A percentile compares a stretch with the other conserved stretches of the same genome.
These are phyloP conservation scores for Lyophyllum semitale DNA, from an alignment of 768 basidiomycete genomes.

Conservation along the genomic window DNA sequence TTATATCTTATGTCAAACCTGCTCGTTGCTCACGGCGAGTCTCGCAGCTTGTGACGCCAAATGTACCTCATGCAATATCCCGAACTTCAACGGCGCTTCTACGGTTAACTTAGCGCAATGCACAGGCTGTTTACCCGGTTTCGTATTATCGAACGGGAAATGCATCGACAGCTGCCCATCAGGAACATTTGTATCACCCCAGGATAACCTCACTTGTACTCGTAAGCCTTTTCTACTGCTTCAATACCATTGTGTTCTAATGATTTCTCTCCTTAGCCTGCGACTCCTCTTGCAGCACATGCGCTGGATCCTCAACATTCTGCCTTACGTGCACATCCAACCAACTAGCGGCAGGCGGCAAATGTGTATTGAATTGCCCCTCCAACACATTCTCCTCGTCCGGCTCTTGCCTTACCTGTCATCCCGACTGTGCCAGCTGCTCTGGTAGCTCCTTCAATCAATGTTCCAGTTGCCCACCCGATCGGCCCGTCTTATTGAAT, in stretches of 20 bases:
- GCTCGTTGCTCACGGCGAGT: neutral
- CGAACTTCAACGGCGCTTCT: constrained; percentile 70
- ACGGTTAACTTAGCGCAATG: constrained; percentile 69
- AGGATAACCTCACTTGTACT: constrained; percentile 74
- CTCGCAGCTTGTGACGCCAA: constrained; percentile 69
- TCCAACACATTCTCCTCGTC: constrained; percentile 66
- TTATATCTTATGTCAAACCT: neutral
- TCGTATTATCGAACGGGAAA: constrained; percentile 65
- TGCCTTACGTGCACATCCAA: constrained; percentile 73
- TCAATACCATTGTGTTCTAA: constrained; percentile 3
- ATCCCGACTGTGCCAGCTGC: constrained; percentile 82
- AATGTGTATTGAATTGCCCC: constrained; percentile 75
- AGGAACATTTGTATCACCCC: constrained; percentile 70
- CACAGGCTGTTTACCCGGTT: constrained; percentile 78
- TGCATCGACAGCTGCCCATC: constrained; percentile 74
- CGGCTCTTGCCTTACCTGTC: constrained; percentile 70
- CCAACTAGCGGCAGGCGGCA: constrained; percentile 67
- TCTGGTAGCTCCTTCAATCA: constrained; percentile 72
- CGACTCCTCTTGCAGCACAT: constrained; percentile 65
- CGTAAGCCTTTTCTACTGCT: constrained; percentile 44
- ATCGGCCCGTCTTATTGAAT: constrained; percentile 68
- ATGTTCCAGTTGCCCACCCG: constrained; percentile 69
- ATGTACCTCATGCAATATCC: constrained; percentile 76
- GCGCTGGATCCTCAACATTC: constrained; percentile 65
- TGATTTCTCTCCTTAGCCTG: constrained; percentile 30